Conservation (phyloP, 2,329 filamentous ascomycete species). For the Colletotrichum cereale region DNA sequence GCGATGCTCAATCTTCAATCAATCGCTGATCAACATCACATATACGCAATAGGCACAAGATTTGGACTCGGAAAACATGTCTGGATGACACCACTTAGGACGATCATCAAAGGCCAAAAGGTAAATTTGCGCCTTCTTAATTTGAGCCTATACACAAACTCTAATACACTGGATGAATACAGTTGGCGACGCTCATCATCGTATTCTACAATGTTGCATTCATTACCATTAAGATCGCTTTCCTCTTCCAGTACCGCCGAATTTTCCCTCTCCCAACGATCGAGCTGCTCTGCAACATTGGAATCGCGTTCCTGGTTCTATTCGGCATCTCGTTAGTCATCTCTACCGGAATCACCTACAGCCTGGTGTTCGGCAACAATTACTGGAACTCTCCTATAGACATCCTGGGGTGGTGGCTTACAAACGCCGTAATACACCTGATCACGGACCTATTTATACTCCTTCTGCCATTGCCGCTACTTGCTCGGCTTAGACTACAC, state of each 20-base stretch:
- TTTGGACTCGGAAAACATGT: constrained; percentile 43
- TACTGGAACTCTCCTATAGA: constrained; percentile 18
- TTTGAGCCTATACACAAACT: too few relatives aligned
- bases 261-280: constrained; percentile 43
- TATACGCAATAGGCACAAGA: constrained; percentile 19
- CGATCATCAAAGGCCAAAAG: constrained; percentile 24
- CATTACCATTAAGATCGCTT: constrained; percentile 49
- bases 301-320: constrained; percentile 33
- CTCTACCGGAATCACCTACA: constrained; percentile 16
- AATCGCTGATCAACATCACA: neutral
- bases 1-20: fast-evolving
- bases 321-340: constrained; percentile 37
- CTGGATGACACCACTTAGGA: neutral
- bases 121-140: neutral
- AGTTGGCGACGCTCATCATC: constrained; percentile 46
- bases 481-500: constrained; percentile 26
- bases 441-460: constrained; percentile 41
- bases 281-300: constrained; percentile 37
- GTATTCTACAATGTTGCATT: constrained; percentile 49
- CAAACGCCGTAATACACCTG: constrained; percentile 37
- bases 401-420: constrained; percentile 35
- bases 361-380: neutral
- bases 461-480: constrained; percentile 36
- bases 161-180: constrained; percentile 28
- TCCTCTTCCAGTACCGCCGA: constrained; percentile 54